Base-by-base conservation (phyloP, 192 early-diverging fungal genomes). In the Entophlyctis luteolus region DNA sequence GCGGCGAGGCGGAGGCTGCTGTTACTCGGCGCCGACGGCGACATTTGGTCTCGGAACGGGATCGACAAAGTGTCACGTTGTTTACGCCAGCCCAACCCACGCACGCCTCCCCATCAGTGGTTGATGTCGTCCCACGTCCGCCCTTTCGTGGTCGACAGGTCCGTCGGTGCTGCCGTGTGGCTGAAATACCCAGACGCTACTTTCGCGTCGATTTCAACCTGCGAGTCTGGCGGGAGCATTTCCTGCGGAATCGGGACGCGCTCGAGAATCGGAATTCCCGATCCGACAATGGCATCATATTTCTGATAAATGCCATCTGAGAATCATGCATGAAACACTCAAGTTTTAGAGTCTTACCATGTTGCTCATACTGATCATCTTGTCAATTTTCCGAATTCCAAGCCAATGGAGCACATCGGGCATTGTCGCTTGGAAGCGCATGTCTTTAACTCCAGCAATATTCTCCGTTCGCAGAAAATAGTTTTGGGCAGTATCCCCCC, bases 391-490 rank as follows among this genome's bases (percentile, higher is more conserved):
- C 59, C 84, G 82, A 59, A 96, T 90, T 25, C 94, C 94, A 18
- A 96, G 79, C 94, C 94, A 96, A 73, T 96, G 94, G 74, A 97
- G 79, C 3, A 93, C 91, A 70, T 97, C 94, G 14, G 93, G 94
- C 94, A 95, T 97, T 53, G 94, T 81, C 0, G 94, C 93, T 62
- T 97, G 94, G 89, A 94, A 97, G 1, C 94, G 87, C 90, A 93
- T 91, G 68, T 97, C 94, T 81, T 95, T 93, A 36, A 93, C 90
- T 39, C 92, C 91, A 25, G 92, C 92, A 59, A 94, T 86, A 68
- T 82, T 88, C 69, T 92, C 90, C 60, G 23, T 97, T 38, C 93
- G 83, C 59, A 87, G 71, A 72, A 97, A 97, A 77, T 97, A 97
- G 52, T 87, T 87, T 29, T 85, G 85, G 0, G 94, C 94, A 0